Conservation (phyloP, 2,329 filamentous ascomycete species). For the Alternaria viburni region DNA sequence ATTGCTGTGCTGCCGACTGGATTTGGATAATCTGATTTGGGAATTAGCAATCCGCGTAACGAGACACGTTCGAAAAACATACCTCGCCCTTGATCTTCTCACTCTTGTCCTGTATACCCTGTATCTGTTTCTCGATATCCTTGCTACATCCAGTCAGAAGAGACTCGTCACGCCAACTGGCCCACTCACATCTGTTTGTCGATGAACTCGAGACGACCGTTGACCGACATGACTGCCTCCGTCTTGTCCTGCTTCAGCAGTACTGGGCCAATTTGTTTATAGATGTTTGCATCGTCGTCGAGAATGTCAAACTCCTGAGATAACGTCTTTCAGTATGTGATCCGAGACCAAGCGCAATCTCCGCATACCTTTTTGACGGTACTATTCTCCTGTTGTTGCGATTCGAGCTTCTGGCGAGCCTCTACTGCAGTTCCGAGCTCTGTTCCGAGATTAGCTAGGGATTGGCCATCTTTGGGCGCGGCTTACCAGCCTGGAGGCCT, state of each 20-base stretch:
- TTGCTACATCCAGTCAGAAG: conserved; percentile 54
- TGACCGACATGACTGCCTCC: conserved; percentile 89
- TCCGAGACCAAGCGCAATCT: background rate
- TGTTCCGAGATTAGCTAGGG: conserved; percentile 49
- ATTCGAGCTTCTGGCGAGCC: conserved; percentile 88
- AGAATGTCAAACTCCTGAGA: conserved; percentile 79
- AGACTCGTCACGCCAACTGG: background rate
- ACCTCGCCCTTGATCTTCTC: conserved; percentile 71
- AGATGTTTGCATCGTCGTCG: conserved; percentile 84
- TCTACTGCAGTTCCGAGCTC: conserved; percentile 79
- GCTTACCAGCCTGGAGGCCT: conserved; percentile 79
- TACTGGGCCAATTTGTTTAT: conserved; percentile 93
- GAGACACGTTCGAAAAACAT: conserved; percentile 8
- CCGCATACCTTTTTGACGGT: conserved; percentile 76
- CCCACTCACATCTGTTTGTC: conserved; percentile 82
- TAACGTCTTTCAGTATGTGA: background rate
- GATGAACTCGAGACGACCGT: conserved; percentile 90
- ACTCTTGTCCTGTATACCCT: conserved; percentile 67
- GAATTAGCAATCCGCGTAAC: conserved; percentile 2
- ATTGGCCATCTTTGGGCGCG: background rate
- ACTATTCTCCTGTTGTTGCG: conserved; percentile 91
- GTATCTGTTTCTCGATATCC: conserved; percentile 70
- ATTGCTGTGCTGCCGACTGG: conserved; percentile 33
- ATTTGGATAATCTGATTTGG: conserved; percentile 37
- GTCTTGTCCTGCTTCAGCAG: conserved; percentile 91